These are phyloP conservation scores for Malassezia equina DNA, from an alignment of 1,284 basidiomycete genomes.

Conservation along the genomic window DNA sequence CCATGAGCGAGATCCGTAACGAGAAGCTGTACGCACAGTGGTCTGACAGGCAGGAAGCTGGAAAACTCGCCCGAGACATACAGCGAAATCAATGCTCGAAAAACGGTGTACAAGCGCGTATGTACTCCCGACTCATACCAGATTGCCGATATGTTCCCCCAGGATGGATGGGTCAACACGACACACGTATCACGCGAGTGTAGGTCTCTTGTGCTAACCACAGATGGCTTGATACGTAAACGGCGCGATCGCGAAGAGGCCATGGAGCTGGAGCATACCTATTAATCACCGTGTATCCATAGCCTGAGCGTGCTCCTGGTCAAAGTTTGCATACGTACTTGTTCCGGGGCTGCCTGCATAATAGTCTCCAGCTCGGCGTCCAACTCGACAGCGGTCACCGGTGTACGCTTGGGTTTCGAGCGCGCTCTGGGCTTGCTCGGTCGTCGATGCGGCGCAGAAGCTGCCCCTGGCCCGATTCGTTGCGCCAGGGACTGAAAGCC, in stretches of 20 bases:
- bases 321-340: neutral
- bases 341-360: neutral
- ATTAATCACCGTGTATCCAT: neutral
- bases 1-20: slow-evolving; percentile 39
- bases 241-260: slow-evolving; percentile 15
- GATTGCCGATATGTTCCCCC: slow-evolving; percentile 34
- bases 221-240: slow-evolving; percentile 11
- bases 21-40: slow-evolving; percentile 29
- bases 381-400: neutral
- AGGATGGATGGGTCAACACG: slow-evolving; percentile 40
- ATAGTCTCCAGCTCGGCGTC: slow-evolving; percentile 12
- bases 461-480: neutral
- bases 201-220: neutral
- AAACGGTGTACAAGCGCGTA: slow-evolving; percentile 36
- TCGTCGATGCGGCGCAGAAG: neutral
- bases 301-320: neutral
- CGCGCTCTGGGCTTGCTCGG: neutral
- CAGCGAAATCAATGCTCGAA: slow-evolving; percentile 42
- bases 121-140: slow-evolving; percentile 7
- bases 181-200: slow-evolving; percentile 36
- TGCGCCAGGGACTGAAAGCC: neutral
- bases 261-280: slow-evolving; percentile 3
- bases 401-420: neutral
- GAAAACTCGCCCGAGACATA: slow-evolving; percentile 34
- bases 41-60: slow-evolving; percentile 19